Evolutionary conservation across 805 yeast species (phyloP).

Genomic region (Kluyveromyces wickerhamii): DNA sequence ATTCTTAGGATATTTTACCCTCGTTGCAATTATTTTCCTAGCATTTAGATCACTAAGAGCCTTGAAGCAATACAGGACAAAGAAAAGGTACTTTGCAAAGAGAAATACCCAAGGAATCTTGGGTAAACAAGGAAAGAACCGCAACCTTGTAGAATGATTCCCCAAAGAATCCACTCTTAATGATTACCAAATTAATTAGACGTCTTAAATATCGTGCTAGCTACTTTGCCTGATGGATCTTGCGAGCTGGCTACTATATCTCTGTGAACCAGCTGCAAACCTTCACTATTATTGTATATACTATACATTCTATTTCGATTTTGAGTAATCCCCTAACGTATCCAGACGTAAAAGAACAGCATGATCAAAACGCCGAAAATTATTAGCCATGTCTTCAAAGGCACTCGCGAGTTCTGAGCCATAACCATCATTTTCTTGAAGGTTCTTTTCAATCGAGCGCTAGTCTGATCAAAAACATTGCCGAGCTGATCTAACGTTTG

Average conservation of each 20-base stretch:
- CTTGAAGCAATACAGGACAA: slow-evolving; percentile 8
- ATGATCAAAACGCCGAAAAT: slow-evolving; percentile 42
- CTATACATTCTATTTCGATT: too few species aligned
- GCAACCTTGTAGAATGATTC: background rate
- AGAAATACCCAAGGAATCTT: slow-evolving; percentile 18
- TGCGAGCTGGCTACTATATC: too few species aligned
- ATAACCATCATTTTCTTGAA: slow-evolving; percentile 50
- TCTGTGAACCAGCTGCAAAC: too few species aligned
- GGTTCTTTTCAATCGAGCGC: slow-evolving; percentile 42
- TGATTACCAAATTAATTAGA: too few species aligned
- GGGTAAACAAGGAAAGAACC: slow-evolving; percentile 10
- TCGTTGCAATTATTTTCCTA: slow-evolving; percentile 4
- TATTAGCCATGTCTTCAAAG: slow-evolving; percentile 53
- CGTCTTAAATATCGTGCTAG: too few species aligned
- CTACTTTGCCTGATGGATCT: too few species aligned
- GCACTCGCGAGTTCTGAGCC: slow-evolving; percentile 58
- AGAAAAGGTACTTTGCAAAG: slow-evolving; percentile 17
- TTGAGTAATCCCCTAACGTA: slow-evolving; percentile 14
- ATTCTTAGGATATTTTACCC: slow-evolving; percentile 33
- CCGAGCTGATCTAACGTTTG: slow-evolving; percentile 37
- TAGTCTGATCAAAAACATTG: slow-evolving; percentile 40
- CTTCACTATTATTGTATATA: too few species aligned
- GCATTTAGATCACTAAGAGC: slow-evolving; percentile 6
- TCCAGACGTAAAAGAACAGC: slow-evolving; percentile 45
- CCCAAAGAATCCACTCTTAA: too few species aligned